Percentiles rank a stretch among this genome's conserved stretches.
Conservation (phyloP, 2,329 filamentous ascomycete species). For the Phaeosphaeria sp. region DNA sequence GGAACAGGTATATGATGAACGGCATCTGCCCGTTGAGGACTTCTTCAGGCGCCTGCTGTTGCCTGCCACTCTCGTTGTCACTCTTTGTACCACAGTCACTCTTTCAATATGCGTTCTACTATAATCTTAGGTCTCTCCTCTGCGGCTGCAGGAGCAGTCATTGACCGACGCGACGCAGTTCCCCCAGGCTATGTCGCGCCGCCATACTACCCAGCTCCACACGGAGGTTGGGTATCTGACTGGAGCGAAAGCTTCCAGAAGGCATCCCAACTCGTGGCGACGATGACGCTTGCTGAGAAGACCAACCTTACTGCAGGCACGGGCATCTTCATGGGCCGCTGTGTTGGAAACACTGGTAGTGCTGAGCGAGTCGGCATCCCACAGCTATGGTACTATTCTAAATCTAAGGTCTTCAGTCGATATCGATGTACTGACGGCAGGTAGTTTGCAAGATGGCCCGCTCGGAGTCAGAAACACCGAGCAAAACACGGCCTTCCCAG, state of each 20-base stretch:
- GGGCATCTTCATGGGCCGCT: conserved; percentile 73
- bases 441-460: conserved; percentile 66
- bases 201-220: conserved; percentile 76
- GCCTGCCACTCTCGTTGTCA: conserved; percentile 5
- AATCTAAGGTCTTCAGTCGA: not conserved
- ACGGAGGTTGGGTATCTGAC: conserved; percentile 71
- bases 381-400: conserved; percentile 56
- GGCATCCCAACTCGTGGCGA: conserved; percentile 70
- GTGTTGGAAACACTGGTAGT: conserved; percentile 78
- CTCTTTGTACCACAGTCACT: conserved; percentile 9
- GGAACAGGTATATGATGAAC: conserved; percentile 11
- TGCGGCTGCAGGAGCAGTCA: conserved; percentile 27
- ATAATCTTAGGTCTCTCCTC: conserved; percentile 29
- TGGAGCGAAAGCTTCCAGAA: conserved; percentile 76
- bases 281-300: conserved; percentile 83
- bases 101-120: conserved; percentile 28
- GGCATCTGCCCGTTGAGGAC: not conserved
- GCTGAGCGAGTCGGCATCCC: conserved; percentile 74
- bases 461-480: conserved; percentile 76
- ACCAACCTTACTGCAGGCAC: conserved; percentile 77
- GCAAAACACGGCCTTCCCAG: conserved; percentile 77
- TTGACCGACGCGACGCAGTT: conserved; percentile 40
- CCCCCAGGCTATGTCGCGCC: conserved; percentile 48
- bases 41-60: conserved; percentile 5
- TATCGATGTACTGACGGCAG: not conserved